Evolutionary conservation across 805 yeast genomes (phyloP), one percentile per base, ranked within the genome.

Genomic region (Candida palmyrensis): DNA sequence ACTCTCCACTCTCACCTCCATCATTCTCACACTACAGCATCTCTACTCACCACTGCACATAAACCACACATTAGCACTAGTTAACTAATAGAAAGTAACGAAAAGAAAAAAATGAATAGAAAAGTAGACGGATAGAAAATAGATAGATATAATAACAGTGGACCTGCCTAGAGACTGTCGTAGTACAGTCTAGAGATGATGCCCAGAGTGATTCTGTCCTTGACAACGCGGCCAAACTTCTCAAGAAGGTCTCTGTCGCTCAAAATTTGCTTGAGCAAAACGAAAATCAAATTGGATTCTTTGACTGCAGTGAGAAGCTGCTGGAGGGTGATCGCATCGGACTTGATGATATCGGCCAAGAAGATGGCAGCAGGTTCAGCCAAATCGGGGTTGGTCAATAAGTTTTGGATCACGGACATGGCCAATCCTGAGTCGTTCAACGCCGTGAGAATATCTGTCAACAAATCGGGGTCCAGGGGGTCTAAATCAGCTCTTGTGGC

Each of bases 341-440:
- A 51, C 27, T 42, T 41, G 30, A 53, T 35, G 29, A 54, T 44
- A 13, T 38, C 40, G 13, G 39, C 33, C 37, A 53, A 41, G 29
- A 53, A 51, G 32, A 49, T 49, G 11, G 59, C 56, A 18, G 48
- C 38, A 9, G 59, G 59, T n/a, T 35, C 43, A 19, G 57, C 47
- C 29, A 54, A 44, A 15, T 49, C 49, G 6, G 58, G 57, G 12
- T 45, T 44, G 20, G 56, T 53, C 26, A 54, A 35, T 25, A 54
- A 42, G 39, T 48, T 44, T 33, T 49, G 48, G 24, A 45, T 40
- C 9, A 54, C 46, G 10, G 57, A 43, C 20, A 39, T 39, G 12
- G 47, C 52, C 25, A 54, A 40, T 4, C 58, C 59, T 6, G 58
- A 53, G 24, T 51, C 55, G 17, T 36, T 38, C 20, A 53, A 39